Conservation (phyloP, 1,284 basidiomycete genomes). For the Kwoniella shivajii region DNA sequence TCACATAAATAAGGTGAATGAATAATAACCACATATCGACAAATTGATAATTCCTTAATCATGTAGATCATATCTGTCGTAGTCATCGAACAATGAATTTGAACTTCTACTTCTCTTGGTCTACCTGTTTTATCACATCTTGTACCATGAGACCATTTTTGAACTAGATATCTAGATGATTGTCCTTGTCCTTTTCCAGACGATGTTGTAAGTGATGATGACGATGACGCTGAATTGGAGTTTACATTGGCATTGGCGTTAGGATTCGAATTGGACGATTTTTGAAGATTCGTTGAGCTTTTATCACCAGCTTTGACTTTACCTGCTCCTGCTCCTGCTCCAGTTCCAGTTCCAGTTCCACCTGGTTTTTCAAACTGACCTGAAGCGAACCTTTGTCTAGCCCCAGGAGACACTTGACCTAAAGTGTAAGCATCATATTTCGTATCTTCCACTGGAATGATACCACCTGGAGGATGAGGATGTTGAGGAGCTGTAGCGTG, state of each 20-base stretch:
- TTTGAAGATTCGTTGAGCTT: background rate
- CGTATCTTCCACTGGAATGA: slow-evolving; percentile 76
- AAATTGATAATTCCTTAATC: slow-evolving; percentile 84
- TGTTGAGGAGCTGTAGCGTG: slow-evolving; percentile 66
- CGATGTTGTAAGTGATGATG: slow-evolving; percentile 24
- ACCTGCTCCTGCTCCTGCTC: background rate
- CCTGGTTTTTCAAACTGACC: background rate
- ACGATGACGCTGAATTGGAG: no score
- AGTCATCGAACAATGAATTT: slow-evolving; percentile 95
- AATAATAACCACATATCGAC: slow-evolving; percentile 87
- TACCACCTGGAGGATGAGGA: slow-evolving; percentile 66
- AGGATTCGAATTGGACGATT: background rate
- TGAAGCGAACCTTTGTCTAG: slow-evolving; percentile 11
- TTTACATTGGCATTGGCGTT: background rate
- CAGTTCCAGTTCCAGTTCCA: background rate
- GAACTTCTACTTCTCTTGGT: slow-evolving; percentile 84
- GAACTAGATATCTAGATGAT: slow-evolving; percentile 78
- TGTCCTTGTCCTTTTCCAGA: slow-evolving; percentile 31
- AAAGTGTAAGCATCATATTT: slow-evolving; percentile 53
- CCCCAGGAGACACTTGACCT: slow-evolving; percentile 33
- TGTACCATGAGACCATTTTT: slow-evolving; percentile 84
- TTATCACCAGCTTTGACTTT: background rate
- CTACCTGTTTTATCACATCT: slow-evolving; percentile 85
- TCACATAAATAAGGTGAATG: slow-evolving; percentile 89
- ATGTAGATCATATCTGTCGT: slow-evolving; percentile 75